Conservation (phyloP, 2,329 filamentous ascomycete species). For the Cladorrhinum sp. region DNA sequence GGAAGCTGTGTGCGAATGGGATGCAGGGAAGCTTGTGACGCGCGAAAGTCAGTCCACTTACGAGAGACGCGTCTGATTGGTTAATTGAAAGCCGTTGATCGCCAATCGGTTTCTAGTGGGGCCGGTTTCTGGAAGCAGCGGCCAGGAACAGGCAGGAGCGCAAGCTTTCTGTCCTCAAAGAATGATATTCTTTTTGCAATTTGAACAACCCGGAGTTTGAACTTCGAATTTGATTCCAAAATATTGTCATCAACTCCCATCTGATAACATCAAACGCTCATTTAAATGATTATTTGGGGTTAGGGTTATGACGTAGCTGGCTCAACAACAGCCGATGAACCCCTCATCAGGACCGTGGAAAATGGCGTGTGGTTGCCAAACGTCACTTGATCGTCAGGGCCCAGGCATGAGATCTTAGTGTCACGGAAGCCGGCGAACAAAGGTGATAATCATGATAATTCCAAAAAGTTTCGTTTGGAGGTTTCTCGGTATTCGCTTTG, state of each 20-base stretch:
- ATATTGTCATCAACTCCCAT: too few species aligned
- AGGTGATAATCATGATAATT: not conserved
- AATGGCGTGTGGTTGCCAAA: conserved; percentile 1
- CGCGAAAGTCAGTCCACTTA: conserved; percentile 9
- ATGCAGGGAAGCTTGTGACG: conserved; percentile 15
- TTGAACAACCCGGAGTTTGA: too few species aligned
- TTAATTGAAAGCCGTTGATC: conserved; percentile 6
- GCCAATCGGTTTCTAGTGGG: not conserved
- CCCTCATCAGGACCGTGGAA: not conserved
- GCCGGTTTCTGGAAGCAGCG: not conserved
- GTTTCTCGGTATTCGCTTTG: not conserved
- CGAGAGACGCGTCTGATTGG: conserved; percentile 23
- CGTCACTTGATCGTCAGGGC: conserved; percentile 13
- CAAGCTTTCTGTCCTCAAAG: too few species aligned
- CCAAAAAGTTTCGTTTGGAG: not conserved
- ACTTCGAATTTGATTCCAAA: too few species aligned
- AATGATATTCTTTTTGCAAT: too few species aligned
- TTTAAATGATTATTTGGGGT: not conserved
- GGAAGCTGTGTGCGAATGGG: conserved; percentile 13
- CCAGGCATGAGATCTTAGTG: not conserved
- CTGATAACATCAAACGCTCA: too few species aligned
- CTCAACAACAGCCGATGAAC: not conserved
- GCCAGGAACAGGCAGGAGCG: not conserved
- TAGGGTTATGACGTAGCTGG: conserved; percentile 15
- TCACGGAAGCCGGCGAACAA: not conserved